phyloP scores from a whole-genome alignment of 2,329 filamentous ascomycete species.

The Ceratocystis alfenasii region DNA sequence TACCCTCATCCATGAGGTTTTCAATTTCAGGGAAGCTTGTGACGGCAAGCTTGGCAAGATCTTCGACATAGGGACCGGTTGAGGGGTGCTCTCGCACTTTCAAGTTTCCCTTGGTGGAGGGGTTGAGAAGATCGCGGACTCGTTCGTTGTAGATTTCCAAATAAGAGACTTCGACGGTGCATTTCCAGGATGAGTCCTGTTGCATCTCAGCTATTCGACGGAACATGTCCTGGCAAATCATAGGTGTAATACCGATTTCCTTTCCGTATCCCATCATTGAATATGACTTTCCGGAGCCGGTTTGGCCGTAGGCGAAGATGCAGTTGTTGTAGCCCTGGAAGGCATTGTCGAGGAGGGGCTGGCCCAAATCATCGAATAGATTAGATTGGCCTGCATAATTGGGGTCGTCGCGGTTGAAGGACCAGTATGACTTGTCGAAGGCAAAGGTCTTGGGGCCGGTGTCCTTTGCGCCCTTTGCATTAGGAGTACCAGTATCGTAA shows the following conservation, averaged over 20 bases:
- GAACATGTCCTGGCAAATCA: slow-evolving; percentile 97
- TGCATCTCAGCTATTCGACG: slow-evolving; percentile 62
- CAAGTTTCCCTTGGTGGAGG: slow-evolving; percentile 86
- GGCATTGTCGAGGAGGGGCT: slow-evolving; percentile 88
- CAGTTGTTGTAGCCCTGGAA: slow-evolving; percentile 99
- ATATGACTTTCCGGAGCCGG: slow-evolving; percentile 95
- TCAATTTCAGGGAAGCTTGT: slow-evolving; percentile 92
- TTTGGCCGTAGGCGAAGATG: slow-evolving; percentile 98
- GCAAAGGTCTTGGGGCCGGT: slow-evolving; percentile 74
- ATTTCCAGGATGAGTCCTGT: slow-evolving; percentile 63
- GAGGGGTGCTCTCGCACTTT: slow-evolving; percentile 97
- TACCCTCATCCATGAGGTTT: slow-evolving; percentile 96
- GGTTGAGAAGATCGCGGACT: slow-evolving; percentile 89
- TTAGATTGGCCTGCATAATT: slow-evolving; percentile 85
- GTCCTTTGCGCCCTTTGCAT: slow-evolving; percentile 59
- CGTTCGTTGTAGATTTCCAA: slow-evolving; percentile 98
- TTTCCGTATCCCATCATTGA: slow-evolving; percentile 99
- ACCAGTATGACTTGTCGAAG: slow-evolving; percentile 97
- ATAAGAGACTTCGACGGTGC: slow-evolving; percentile 95
- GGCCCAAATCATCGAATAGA: slow-evolving; percentile 76
- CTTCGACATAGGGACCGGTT: slow-evolving; percentile 94
- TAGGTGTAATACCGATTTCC: slow-evolving; percentile 89
- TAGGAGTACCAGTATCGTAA: slow-evolving; percentile 64
- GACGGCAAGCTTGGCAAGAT: slow-evolving; percentile 89
- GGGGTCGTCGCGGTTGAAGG: slow-evolving; percentile 68